A percentile compares a stretch with the other conserved stretches of the same genome.
phyloP scores from a whole-genome alignment of 768 basidiomycete genomes.

The Russula emetica region DNA sequence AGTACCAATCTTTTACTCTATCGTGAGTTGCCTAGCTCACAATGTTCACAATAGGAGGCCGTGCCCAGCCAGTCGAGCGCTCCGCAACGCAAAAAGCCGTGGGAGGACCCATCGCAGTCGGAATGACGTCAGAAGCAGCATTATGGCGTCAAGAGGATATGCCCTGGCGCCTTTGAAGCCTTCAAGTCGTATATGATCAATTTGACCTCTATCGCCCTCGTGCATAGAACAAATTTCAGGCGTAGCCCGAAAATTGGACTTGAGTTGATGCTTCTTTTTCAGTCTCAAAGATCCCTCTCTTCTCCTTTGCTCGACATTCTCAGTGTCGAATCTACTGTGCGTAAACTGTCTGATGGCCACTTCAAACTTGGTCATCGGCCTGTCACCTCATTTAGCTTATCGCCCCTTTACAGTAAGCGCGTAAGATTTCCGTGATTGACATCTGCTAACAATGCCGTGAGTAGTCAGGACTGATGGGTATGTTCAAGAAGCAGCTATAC shows the following conservation, averaged over 20 bases:
- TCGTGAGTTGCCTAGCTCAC: constrained; percentile 6
- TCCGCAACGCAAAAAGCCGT: constrained; percentile 57
- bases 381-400: too few species aligned
- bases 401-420: too few species aligned
- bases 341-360: too few species aligned
- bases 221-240: too few species aligned
- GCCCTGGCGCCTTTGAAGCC: not conserved
- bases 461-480: not conserved
- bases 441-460: not conserved
- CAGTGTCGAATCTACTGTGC: too few species aligned
- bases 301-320: too few species aligned
- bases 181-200: not conserved
- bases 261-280: too few species aligned
- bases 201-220: too few species aligned
- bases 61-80: constrained; percentile 54
- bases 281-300: too few species aligned
- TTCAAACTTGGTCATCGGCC: too few species aligned
- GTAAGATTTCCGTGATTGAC: too few species aligned
- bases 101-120: constrained; percentile 43
- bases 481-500: not conserved
- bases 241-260: too few species aligned
- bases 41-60: constrained; percentile 40
- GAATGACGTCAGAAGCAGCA: constrained; percentile 7
- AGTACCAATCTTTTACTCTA: constrained; percentile 27
- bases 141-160: not conserved